These are phyloP conservation scores for Amanita phalloides DNA, from an alignment of 768 basidiomycete genomes.

Conservation along the genomic window DNA sequence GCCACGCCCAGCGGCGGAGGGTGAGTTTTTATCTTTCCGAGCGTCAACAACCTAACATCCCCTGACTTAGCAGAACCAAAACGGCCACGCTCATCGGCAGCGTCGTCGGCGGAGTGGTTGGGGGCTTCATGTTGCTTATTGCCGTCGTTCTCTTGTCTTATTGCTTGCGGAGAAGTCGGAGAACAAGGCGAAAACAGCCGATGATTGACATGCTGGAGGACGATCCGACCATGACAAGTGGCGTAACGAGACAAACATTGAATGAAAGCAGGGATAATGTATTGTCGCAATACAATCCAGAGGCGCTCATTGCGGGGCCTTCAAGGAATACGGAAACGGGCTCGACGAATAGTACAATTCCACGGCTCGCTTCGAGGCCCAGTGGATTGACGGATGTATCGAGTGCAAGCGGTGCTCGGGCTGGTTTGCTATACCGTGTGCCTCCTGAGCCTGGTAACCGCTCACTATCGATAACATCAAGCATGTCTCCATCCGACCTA, in stretches of 20 bases:
- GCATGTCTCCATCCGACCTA: neutral
- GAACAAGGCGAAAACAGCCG: conserved; percentile 31
- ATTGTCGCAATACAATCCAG: conserved; percentile 63
- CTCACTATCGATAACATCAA: neutral
- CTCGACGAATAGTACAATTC: neutral
- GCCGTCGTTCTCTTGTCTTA: conserved; percentile 30
- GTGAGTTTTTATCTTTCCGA: conserved; percentile 4
- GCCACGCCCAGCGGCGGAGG: conserved; percentile 10
- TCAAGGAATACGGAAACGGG: conserved; percentile 11
- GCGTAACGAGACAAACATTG: no score
- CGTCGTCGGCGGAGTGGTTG: conserved; percentile 52
- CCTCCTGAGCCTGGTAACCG: no score
- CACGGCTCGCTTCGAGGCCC: neutral
- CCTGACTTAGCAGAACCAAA: conserved; percentile 11
- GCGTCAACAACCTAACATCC: neutral
- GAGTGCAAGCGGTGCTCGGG: neutral
- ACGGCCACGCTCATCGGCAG: conserved; percentile 19
- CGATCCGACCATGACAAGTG: no score
- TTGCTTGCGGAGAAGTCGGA: conserved; percentile 37
- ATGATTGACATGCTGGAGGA: conserved; percentile 4
- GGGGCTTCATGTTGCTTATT: conserved; percentile 34
- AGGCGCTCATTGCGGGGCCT: conserved; percentile 63
- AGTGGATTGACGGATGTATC: conserved; percentile 15
- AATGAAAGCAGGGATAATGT: conserved; percentile 28
- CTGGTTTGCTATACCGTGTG: no score